These are phyloP conservation scores for Ustilago tritici DNA, from an alignment of 1,284 basidiomycete genomes.

Conservation along the genomic window DNA sequence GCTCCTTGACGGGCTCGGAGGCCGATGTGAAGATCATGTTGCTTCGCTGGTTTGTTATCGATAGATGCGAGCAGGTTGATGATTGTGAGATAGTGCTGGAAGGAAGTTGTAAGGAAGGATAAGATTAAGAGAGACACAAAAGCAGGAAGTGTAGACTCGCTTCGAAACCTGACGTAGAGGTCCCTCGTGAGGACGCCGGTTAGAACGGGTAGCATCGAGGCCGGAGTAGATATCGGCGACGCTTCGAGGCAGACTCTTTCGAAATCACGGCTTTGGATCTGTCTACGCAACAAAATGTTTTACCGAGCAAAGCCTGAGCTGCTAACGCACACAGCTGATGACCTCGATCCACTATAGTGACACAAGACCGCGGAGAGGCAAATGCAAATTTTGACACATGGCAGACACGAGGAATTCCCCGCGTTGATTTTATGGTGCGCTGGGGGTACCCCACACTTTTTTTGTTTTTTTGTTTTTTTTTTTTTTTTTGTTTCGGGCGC, in stretches of 20 bases:
- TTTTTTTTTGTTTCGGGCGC: background rate
- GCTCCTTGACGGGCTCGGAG: constrained; percentile 35
- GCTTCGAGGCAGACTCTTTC: background rate
- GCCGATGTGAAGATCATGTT: constrained; percentile 51
- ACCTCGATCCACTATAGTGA: background rate
- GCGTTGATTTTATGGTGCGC: background rate
- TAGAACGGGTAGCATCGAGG: background rate
- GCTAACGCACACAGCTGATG: background rate
- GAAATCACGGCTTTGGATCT: background rate
- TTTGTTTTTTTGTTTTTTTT: no score
- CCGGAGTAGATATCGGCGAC: background rate
- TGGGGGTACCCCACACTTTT: constrained; percentile 10
- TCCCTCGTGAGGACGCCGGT: background rate
- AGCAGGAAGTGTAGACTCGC: background rate
- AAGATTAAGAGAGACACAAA: background rate
- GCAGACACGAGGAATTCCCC: constrained; percentile 2
- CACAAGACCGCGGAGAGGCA: background rate
- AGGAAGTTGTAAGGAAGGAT: background rate
- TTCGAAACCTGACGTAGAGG: background rate
- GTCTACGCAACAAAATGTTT: background rate
- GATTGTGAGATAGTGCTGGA: background rate
- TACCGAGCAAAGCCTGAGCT: background rate
- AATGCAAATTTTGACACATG: background rate
- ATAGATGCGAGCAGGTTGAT: background rate
- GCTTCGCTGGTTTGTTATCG: background rate